A percentile compares a stretch with the other conserved stretches of the same genome.
Evolutionary conservation across 2,329 filamentous ascomycete species (phyloP).

Genomic region (Verticillium zaregamsianum): DNA sequence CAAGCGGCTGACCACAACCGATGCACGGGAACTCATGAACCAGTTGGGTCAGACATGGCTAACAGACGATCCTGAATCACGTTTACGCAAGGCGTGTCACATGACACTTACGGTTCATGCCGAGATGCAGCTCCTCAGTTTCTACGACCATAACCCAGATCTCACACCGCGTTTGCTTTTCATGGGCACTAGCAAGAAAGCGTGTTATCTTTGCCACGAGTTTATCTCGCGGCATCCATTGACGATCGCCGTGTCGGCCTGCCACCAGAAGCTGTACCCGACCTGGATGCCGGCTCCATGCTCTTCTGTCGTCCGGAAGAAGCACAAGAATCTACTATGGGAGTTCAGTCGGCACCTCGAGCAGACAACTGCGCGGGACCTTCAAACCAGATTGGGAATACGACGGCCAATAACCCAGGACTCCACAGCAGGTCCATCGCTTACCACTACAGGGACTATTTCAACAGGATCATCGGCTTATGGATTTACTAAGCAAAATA

Average conservation of each 20-base stretch:
- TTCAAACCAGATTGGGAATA: constrained; percentile 14
- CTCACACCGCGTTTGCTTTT: constrained; percentile 16
- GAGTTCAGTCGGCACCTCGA: constrained; percentile 12
- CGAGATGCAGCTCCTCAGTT: constrained; percentile 25
- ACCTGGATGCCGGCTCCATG: constrained; percentile 23
- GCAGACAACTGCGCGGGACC: constrained; percentile 7
- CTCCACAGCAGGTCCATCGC: constrained; percentile 15
- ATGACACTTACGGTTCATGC: constrained; percentile 21
- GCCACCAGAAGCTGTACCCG: constrained; percentile 27
- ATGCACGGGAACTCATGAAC: background rate
- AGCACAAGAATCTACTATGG: constrained; percentile 10
- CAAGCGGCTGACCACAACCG: background rate
- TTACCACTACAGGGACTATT: background rate
- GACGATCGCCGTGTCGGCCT: constrained; percentile 18
- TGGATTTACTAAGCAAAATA: no score
- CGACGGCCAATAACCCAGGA: constrained; percentile 10
- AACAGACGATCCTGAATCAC: constrained; percentile 11
- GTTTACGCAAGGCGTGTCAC: constrained; percentile 15
- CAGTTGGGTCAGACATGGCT: background rate
- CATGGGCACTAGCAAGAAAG: constrained; percentile 29
- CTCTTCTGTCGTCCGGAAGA: constrained; percentile 3
- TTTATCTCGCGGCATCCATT: constrained; percentile 20
- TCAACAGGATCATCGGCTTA: no score
- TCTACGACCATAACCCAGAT: constrained; percentile 21
- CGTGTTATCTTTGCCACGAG: constrained; percentile 24